Base-by-base conservation (phyloP, 257 asterid species). In the Solanum lignicaule region DNA sequence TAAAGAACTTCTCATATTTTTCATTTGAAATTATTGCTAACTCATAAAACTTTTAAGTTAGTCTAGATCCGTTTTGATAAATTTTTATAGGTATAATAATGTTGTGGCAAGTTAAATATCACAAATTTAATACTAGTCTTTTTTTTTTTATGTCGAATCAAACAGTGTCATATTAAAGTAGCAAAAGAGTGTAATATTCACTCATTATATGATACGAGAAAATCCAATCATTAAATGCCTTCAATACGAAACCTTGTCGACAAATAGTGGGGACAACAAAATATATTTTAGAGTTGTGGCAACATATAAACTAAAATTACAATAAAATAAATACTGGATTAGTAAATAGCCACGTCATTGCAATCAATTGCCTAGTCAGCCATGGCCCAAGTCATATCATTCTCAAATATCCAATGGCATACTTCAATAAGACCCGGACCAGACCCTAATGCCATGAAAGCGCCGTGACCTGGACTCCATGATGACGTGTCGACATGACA, bases 391-490 rank as follows among this genome's bases (percentile, higher is more conserved):
- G 94, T 94, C 98, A 96, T 92, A 78, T 96, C 99, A 75, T 96
- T 96, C 93, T 96, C 98, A 89, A 94, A 96, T 41, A 95, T 95
- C 99, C 99, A 96, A 86, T 96, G 99, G 90, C 99, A 96, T 1
- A 96, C 98, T 90, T 96, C 98, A 65, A 96, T 94, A 35, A 62
- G 89, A 5, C 98, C 99, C 0, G 99, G 99, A 3, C 89, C 91
- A 2, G 90, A 91, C 87, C 99, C 98, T 76, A 96, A 79, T 2
- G 98, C 96, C 88, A 91, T 33, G 87, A 96, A 96, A 38, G 99
- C 98, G 3, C 95, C 97, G 48, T 96, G 98, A 76, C 87, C 83
- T 29, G 96, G 93, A 73, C 97, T 94, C 98, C 99, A 96, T 14
- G 95, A 35, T 36, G 97, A 91, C 33, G 99, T 96, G 89, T 96